Percentiles rank a stretch among this genome's conserved stretches.
phyloP scores from a whole-genome alignment of 345 rosid species.

The Syzygium aromaticum region DNA sequence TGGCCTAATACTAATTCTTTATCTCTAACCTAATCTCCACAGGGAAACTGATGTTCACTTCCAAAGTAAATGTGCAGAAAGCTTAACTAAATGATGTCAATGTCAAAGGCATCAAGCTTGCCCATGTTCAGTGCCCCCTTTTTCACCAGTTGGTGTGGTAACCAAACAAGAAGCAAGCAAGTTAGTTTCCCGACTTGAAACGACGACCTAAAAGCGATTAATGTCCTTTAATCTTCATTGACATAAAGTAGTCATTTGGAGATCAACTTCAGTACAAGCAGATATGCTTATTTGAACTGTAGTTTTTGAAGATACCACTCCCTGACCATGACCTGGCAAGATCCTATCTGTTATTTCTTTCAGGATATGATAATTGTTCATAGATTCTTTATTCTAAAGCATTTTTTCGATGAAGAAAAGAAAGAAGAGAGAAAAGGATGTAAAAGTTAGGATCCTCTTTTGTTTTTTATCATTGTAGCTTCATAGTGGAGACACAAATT shows the following conservation, averaged over 20 bases:
- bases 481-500: background rate
- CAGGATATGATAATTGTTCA: background rate
- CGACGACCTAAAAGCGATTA: background rate
- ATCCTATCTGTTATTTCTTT: background rate
- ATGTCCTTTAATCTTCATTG: background rate
- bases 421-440: background rate
- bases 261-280: background rate
- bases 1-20: background rate
- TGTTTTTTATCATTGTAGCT: background rate
- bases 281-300: background rate
- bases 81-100: background rate
- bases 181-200: background rate
- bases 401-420: background rate
- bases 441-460: background rate
- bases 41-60: background rate
- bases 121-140: background rate
- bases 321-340: background rate
- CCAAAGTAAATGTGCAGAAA: background rate
- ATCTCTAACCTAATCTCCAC: background rate
- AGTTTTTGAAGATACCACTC: background rate
- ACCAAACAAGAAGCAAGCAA: background rate
- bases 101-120: background rate
- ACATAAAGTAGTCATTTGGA: background rate
- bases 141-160: background rate
- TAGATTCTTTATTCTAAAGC: background rate